phyloP scores from a whole-genome alignment of 495 filamentous ascomycete species.

The Xeromyces bisporus region DNA sequence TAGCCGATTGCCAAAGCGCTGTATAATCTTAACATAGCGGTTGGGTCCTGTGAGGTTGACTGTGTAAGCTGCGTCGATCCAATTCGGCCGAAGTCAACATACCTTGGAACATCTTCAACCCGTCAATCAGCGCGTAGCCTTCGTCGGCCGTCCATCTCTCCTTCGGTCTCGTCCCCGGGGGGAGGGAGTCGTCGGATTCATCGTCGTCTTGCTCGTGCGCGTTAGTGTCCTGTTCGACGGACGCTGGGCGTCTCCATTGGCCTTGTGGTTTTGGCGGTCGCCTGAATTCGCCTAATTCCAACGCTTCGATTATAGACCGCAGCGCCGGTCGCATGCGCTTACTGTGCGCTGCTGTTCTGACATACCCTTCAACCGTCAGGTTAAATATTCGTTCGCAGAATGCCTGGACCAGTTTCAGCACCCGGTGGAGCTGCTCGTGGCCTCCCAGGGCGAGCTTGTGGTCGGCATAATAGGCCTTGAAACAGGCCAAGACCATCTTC shows the following conservation, averaged over 20 bases:
- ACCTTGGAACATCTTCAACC: conserved; percentile 10
- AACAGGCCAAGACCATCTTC: conserved; percentile 6
- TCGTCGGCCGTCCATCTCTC: conserved; percentile 8
- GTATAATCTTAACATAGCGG: conserved; percentile 8
- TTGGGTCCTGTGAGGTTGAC: conserved; percentile 4
- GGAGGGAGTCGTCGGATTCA: not conserved
- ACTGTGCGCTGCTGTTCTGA: not conserved
- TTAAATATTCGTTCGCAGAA: conserved; percentile 5
- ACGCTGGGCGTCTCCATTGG: too few relatives aligned
- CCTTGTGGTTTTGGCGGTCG: too few relatives aligned
- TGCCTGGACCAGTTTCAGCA: conserved; percentile 6
- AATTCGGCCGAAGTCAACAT: too few relatives aligned
- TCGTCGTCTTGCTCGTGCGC: not conserved
- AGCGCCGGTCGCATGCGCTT: conserved; percentile 1
- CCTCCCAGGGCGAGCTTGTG: conserved; percentile 1
- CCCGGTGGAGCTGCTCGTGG: conserved; percentile 4
- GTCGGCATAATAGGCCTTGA: conserved; percentile 8
- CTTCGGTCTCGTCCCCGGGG: not conserved
- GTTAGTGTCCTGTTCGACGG: too few relatives aligned
- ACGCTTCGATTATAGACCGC: conserved; percentile 3
- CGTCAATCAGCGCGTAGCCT: conserved; percentile 5
- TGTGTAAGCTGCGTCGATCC: too few relatives aligned
- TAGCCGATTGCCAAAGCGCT: conserved; percentile 5
- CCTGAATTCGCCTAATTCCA: conserved; percentile 1
- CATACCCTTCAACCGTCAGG: conserved; percentile 1